These are phyloP conservation scores for Epicoccum nigrum DNA, from an alignment of 2,329 filamentous ascomycete genomes.

Conservation along the genomic window DNA sequence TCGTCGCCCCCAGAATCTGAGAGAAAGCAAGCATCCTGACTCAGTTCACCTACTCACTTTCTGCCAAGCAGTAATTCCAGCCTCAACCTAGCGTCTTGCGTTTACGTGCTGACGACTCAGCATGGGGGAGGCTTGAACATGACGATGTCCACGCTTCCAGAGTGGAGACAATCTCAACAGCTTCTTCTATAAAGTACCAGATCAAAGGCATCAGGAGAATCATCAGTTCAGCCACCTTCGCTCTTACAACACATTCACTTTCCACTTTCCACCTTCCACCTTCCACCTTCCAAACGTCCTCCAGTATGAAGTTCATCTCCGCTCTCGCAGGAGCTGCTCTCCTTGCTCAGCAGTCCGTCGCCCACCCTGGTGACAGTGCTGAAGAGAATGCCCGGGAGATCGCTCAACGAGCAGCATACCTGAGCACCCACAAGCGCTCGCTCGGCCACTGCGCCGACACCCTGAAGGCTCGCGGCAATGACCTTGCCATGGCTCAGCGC, in stretches of 20 bases:
- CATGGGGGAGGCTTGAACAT: constrained; percentile 5
- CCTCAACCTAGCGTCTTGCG: constrained; percentile 11
- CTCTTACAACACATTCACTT: constrained; percentile 7
- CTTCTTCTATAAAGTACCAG: constrained; percentile 13
- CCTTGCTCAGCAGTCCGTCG: constrained; percentile 34
- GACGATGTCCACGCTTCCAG: neutral
- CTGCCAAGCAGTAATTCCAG: constrained; percentile 9
- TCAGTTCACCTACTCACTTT: neutral
- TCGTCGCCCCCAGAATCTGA: neutral
- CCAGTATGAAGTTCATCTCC: constrained; percentile 34
- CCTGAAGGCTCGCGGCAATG: constrained; percentile 48
- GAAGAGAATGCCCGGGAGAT: constrained; percentile 44
- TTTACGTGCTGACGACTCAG: constrained; percentile 19
- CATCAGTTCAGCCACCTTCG: constrained; percentile 10
- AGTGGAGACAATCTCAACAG: neutral
- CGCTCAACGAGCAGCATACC: constrained; percentile 44
- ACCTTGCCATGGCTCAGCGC: constrained; percentile 51
- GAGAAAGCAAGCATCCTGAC: neutral
- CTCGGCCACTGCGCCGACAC: constrained; percentile 51
- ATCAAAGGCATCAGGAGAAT: neutral
- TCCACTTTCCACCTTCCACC: no score
- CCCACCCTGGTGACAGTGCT: constrained; percentile 48
- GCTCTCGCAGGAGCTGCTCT: constrained; percentile 35
- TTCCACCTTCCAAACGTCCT: neutral
- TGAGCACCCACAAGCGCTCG: constrained; percentile 47